These are phyloP conservation scores for Saturnispora zaruensis DNA, from an alignment of 805 yeast genomes.

Conservation along the genomic window DNA sequence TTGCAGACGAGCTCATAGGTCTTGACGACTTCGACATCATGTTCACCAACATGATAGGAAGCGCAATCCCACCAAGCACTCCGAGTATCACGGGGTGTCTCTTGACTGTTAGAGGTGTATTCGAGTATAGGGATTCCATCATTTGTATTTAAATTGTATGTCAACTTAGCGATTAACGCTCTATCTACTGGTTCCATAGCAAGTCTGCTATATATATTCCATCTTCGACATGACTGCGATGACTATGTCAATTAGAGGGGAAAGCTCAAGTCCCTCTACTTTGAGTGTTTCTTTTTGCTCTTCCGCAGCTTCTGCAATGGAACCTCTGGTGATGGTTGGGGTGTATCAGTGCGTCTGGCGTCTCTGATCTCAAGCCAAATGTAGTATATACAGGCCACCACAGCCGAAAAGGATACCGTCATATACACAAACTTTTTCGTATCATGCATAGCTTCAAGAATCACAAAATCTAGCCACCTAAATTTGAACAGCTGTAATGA, in stretches of 20 bases:
- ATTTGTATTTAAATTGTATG: neutral
- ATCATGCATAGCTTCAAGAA: conserved; percentile 13
- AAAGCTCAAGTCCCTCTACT: neutral
- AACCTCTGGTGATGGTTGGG: neutral
- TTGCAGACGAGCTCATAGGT: neutral
- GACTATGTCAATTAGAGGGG: neutral
- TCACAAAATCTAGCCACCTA: conserved; percentile 13
- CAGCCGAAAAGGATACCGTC: conserved; percentile 5
- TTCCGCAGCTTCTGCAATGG: conserved; percentile 1
- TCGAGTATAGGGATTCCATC: conserved; percentile 5
- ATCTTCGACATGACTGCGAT: neutral
- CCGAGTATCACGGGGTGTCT: conserved; percentile 15
- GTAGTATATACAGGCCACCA: conserved; percentile 5
- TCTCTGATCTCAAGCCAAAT: conserved; percentile 3
- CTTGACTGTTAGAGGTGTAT: conserved; percentile 11
- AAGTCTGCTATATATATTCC: neutral
- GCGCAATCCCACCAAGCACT: conserved; percentile 15
- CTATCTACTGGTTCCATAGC: neutral
- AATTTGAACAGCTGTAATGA: conserved; percentile 9
- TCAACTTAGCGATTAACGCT: too few relatives aligned
- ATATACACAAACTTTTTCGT: conserved; percentile 11
- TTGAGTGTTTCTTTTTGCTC: neutral
- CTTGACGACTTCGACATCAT: conserved; percentile 9
- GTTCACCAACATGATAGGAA: conserved; percentile 13
- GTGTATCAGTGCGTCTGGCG: neutral